Base-by-base conservation (phyloP, 805 yeast genomes). In the Clavispora asparagi region DNA sequence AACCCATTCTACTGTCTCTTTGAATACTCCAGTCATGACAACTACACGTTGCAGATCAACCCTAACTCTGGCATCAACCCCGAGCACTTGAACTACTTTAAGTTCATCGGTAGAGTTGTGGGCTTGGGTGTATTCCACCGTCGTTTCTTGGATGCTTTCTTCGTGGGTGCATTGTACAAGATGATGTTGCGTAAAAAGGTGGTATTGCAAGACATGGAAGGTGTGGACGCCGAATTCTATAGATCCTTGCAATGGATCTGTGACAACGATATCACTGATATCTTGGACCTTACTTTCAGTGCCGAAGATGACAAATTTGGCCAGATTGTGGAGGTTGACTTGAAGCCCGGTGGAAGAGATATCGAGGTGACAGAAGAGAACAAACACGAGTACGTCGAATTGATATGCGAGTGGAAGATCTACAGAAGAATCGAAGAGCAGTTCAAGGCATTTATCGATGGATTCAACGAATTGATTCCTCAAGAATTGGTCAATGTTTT, bases 61-160 rank as follows among this genome's bases (percentile, higher is more conserved):
- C 97, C 98, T 56, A 94, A 92, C 68, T 87, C 96, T 19, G 96
- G 90, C 52, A 87, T 94, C 59, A 94, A 94, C 66, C 97, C 98
- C 19, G 99, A 94, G 73, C 99, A 94, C 69, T 80, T 94, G 76
- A 91, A 90, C 67, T 94, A 94, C 71, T 94, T 94, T 84, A 92
- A 91, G 68, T 94, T 94, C 64, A 91, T 94, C 64, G 99, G 99
- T 55, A 83, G 99, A 71, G 96, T 91, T 47, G 97, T 94, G 47
- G 99, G 99, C 40, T 76, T 94, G 57, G 97, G 97, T 68, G 96
- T 94, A 16, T 94, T 94, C 90, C 99, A 94, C 66, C 82, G 99
- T 67, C 81, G 99, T 66, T 94, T 94, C 73, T 73, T 94, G 64
- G 99, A 94, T 67, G 98, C 98, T 0, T 94, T 94, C 78, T 94